Conservation (phyloP, 306 rosid genomes). For the Prosopis cineraria region DNA sequence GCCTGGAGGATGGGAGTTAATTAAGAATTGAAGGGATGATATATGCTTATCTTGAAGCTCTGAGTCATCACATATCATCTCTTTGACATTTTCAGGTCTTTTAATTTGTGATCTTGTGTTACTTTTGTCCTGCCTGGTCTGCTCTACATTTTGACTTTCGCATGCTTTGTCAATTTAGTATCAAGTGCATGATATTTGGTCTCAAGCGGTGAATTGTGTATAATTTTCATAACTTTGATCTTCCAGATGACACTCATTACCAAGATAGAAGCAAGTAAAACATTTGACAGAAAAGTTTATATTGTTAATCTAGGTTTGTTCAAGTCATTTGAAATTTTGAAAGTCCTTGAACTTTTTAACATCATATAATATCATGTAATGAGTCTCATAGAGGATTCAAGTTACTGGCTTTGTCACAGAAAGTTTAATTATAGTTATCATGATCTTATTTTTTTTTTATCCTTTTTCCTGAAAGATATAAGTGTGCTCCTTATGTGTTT, state of each 20-base stretch:
- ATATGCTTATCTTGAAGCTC: constrained; percentile 3
- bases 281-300: background rate
- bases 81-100: background rate
- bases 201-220: background rate
- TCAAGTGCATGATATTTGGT: background rate
- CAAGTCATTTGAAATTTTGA: background rate
- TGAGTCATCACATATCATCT: background rate
- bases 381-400: background rate
- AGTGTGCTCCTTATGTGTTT: background rate
- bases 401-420: background rate
- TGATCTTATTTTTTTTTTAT: background rate
- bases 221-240: background rate
- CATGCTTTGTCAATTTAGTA: background rate
- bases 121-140: constrained; percentile 5
- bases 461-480: background rate
- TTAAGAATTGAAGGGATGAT: background rate
- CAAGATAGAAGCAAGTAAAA: background rate
- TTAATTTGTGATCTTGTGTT: background rate
- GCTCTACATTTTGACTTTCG: background rate
- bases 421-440: background rate
- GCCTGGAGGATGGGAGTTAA: background rate
- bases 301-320: background rate
- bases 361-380: background rate
- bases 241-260: background rate
- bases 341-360: background rate